These are phyloP conservation scores for Nannochloris sp. DNA, from an alignment of 139 green algal genomes.

Conservation along the genomic window DNA sequence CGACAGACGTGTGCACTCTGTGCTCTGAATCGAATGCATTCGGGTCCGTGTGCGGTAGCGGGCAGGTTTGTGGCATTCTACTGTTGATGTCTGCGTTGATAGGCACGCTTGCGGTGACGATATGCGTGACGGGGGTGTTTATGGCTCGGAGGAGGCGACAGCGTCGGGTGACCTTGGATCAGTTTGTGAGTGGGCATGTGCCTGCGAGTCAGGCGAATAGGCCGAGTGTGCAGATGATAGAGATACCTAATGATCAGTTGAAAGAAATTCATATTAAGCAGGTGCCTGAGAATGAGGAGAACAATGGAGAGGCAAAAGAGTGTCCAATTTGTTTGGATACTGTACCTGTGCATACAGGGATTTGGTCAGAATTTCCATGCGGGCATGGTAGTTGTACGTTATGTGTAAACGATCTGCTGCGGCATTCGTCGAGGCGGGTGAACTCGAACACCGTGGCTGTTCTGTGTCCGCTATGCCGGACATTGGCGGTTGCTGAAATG, in stretches of 20 bases:
- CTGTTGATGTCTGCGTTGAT: conserved; percentile 9
- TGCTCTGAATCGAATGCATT: not conserved
- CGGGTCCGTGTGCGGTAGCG: conserved; percentile 3
- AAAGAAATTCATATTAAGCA: not conserved
- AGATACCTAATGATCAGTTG: not conserved
- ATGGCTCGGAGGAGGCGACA: not conserved
- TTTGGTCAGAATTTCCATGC: conserved; percentile 18
- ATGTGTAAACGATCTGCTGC: conserved; percentile 14
- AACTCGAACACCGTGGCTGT: not conserved
- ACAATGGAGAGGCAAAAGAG: conserved; percentile 5
- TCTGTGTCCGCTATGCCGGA: conserved; percentile 6
- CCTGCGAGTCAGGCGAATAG: not conserved
- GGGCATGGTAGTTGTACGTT: conserved; percentile 10
- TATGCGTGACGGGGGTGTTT: conserved; percentile 1
- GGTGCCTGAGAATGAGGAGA: not conserved
- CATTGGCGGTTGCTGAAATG: not conserved
- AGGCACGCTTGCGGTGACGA: not conserved
- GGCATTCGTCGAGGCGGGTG: conserved; percentile 1
- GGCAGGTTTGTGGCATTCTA: conserved; percentile 2
- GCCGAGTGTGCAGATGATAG: not conserved
- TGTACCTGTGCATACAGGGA: not conserved
- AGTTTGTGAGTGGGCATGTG: not conserved
- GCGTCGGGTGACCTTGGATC: not conserved
- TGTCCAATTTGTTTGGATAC: conserved; percentile 22
- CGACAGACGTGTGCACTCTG: too few relatives aligned